Conservation (phyloP, 2,329 filamentous ascomycete species). For the Sordariomycetes sp. region DNA sequence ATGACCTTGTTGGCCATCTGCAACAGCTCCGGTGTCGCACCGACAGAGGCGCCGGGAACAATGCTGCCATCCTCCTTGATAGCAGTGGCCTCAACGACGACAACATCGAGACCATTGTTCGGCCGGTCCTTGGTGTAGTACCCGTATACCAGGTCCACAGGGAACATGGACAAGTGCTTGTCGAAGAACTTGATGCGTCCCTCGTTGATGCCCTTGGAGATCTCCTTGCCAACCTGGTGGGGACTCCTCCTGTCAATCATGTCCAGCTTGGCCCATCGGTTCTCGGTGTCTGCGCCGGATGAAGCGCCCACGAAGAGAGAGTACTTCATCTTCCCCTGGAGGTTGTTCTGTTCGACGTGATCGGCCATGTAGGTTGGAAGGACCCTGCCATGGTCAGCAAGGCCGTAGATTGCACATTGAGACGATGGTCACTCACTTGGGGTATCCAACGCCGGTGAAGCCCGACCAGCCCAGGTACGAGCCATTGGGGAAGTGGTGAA, state of each 20-base stretch:
- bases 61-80: slow-evolving; percentile 87
- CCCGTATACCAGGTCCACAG: slow-evolving; percentile 74
- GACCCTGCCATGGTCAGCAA: slow-evolving; percentile 45
- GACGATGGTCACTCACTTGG: slow-evolving; percentile 45
- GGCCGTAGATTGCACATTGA: slow-evolving; percentile 1
- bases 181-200: slow-evolving; percentile 88
- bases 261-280: slow-evolving; percentile 78
- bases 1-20: slow-evolving; percentile 92
- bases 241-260: slow-evolving; percentile 83
- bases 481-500: slow-evolving; percentile 74
- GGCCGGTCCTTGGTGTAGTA: slow-evolving; percentile 77
- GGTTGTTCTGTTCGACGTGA: slow-evolving; percentile 77
- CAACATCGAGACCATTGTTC: slow-evolving; percentile 68
- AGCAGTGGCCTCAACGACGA: slow-evolving; percentile 75
- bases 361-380: slow-evolving; percentile 78
- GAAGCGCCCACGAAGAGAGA: slow-evolving; percentile 85
- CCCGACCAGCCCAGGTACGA: slow-evolving; percentile 88
- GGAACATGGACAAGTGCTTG: slow-evolving; percentile 91
- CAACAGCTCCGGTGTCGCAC: slow-evolving; percentile 75
- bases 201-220: slow-evolving; percentile 83
- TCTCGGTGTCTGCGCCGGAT: slow-evolving; percentile 82
- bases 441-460: slow-evolving; percentile 85
- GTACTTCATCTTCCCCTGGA: slow-evolving; percentile 80
- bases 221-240: slow-evolving; percentile 85
- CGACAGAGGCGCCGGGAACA: slow-evolving; percentile 77